Conservation (phyloP, 768 basidiomycete genomes). For the Tephrocybe sp. region DNA sequence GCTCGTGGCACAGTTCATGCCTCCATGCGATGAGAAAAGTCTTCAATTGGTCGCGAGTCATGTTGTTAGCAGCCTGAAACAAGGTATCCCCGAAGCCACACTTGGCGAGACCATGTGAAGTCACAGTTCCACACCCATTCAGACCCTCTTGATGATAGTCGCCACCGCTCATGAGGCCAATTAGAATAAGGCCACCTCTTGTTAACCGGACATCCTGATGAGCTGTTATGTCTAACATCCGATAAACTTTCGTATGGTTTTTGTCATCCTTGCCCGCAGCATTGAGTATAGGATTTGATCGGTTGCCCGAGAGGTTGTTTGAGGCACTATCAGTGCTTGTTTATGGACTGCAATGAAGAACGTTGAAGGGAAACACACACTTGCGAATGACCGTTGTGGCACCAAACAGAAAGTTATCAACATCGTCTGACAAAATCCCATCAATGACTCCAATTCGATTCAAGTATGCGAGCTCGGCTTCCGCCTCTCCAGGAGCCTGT, state of each 20-base stretch:
- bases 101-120: constrained; percentile 75
- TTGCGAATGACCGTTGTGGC: constrained; percentile 84
- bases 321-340: constrained; percentile 49
- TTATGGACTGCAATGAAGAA: background rate
- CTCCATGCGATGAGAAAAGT: constrained; percentile 66
- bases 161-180: constrained; percentile 85
- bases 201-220: constrained; percentile 47
- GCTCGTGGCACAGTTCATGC: constrained; percentile 56
- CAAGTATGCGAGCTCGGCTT: constrained; percentile 89
- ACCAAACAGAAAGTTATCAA: constrained; percentile 90
- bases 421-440: constrained; percentile 89
- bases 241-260: constrained; percentile 58
- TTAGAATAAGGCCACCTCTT: constrained; percentile 78
- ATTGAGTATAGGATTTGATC: constrained; percentile 60
- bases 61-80: constrained; percentile 53
- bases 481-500: constrained; percentile 91
- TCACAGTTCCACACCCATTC: constrained; percentile 64
- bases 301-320: constrained; percentile 72
- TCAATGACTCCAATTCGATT: constrained; percentile 84
- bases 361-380: constrained; percentile 38
- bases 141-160: constrained; percentile 83
- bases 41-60: constrained; percentile 42
- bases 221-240: constrained; percentile 35
- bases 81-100: constrained; percentile 80
- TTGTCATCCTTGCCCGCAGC: constrained; percentile 72